Percentiles rank a stretch among this genome's conserved stretches.
Conservation (phyloP, 208 protist genomes). For the Leishmania tropica region DNA sequence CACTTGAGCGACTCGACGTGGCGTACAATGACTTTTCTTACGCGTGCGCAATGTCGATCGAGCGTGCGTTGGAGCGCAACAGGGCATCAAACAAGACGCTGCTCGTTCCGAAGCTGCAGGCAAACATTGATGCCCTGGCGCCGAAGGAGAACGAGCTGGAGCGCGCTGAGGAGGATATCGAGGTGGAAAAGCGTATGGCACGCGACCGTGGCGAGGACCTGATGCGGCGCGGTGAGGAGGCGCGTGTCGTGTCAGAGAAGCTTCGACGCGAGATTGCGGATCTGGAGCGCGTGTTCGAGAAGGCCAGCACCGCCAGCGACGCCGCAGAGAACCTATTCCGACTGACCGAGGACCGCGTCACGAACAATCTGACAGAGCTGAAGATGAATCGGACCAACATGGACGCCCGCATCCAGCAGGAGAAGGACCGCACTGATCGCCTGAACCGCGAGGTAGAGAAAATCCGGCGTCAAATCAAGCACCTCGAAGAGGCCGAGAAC, state of each 20-base stretch:
- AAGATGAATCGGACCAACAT: constrained; percentile 71
- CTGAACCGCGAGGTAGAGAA: constrained; percentile 80
- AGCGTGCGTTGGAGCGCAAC: constrained; percentile 66
- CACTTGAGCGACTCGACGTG: constrained; percentile 84
- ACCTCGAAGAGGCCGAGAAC: constrained; percentile 78
- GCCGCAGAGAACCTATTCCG: constrained; percentile 62
- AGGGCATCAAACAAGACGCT: constrained; percentile 66
- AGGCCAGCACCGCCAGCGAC: constrained; percentile 37
- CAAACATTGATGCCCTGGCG: constrained; percentile 75
- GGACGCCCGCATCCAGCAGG: constrained; percentile 78
- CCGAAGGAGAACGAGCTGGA: constrained; percentile 86
- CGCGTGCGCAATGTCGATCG: constrained; percentile 80
- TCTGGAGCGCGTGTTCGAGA: constrained; percentile 66
- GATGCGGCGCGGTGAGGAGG: constrained; percentile 82
- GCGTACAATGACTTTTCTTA: constrained; percentile 93
- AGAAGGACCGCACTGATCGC: constrained; percentile 74
- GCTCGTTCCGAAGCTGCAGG: constrained; percentile 74
- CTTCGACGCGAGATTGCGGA: constrained; percentile 72
- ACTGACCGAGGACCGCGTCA: constrained; percentile 67
- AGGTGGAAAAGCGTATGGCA: constrained; percentile 83
- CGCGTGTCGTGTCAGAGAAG: constrained; percentile 76
- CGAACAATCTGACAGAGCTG: constrained; percentile 48
- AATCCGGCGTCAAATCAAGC: constrained; percentile 75
- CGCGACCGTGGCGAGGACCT: constrained; percentile 87
- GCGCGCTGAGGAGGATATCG: constrained; percentile 81